Evolutionary conservation across 176 grass and related monocot species (phyloP).

Genomic region (Hsuehochloa calcarea): DNA sequence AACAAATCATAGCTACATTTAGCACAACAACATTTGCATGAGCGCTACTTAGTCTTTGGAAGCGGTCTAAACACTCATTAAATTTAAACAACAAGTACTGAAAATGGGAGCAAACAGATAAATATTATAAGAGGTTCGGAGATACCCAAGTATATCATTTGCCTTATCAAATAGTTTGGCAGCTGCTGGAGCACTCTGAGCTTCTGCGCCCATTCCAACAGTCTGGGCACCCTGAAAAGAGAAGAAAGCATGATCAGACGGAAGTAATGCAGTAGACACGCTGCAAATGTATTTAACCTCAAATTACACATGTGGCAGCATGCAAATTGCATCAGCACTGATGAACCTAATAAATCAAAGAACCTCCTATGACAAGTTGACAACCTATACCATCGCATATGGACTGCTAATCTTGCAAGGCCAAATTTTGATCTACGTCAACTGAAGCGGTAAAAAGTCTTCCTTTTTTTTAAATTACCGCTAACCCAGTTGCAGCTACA

Average conservation of each 20-base stretch:
- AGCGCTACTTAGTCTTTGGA: neutral
- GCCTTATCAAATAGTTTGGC: conserved; percentile 77
- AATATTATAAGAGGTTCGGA: neutral
- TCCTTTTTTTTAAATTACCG: neutral
- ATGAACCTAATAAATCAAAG: neutral
- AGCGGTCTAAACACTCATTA: neutral
- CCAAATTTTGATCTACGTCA: neutral
- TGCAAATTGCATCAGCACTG: neutral
- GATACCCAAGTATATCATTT: conserved; percentile 89
- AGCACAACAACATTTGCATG: neutral
- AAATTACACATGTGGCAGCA: neutral
- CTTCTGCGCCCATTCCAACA: conserved; percentile 88
- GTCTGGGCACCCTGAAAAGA: conserved; percentile 82
- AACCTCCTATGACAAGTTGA: neutral
- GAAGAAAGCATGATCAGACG: neutral
- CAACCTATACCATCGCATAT: neutral
- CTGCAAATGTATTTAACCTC: neutral
- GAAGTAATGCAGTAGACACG: neutral
- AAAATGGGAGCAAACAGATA: neutral
- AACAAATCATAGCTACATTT: conserved; percentile 75
- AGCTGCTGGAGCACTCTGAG: conserved; percentile 66
- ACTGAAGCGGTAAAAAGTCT: conserved; percentile 9
- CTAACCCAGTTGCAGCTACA: neutral
- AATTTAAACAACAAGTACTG: conserved; percentile 1
- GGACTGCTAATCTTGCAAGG: neutral